phyloP scores from a whole-genome alignment of 2,329 filamentous ascomycete genomes.

The Diplodia sapinea region DNA sequence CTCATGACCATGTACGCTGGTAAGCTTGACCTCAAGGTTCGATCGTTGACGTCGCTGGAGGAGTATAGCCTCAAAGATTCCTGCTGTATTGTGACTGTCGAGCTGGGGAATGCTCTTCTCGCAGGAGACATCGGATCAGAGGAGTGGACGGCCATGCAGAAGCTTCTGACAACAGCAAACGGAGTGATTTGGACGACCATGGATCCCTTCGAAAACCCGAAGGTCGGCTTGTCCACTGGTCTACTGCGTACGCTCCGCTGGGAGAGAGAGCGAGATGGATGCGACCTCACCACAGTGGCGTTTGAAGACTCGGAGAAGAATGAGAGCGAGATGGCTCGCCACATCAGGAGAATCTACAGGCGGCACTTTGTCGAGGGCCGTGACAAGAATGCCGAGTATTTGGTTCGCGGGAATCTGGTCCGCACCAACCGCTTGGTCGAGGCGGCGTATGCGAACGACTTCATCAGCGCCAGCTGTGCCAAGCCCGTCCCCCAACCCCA shows the following conservation, averaged over 20 bases:
- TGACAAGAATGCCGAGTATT: constrained; percentile 17
- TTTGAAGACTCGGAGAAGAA: constrained; percentile 26
- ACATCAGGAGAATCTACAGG: constrained; percentile 20
- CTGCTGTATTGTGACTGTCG: constrained; percentile 9
- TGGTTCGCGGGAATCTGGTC: constrained; percentile 17
- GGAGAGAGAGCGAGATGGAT: constrained; percentile 16
- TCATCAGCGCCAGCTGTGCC: constrained; percentile 24
- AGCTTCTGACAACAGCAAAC: constrained; percentile 20
- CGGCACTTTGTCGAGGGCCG: constrained; percentile 17
- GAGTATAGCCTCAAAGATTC: constrained; percentile 5
- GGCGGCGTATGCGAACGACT: constrained; percentile 19
- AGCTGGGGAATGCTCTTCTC: constrained; percentile 4
- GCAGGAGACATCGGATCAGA: constrained; percentile 14
- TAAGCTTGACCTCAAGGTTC: constrained; percentile 14
- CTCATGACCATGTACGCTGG: constrained; percentile 33
- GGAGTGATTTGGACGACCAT: constrained; percentile 27
- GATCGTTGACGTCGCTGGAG: constrained; percentile 10
- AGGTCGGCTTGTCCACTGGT: constrained; percentile 24
- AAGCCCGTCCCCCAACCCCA: constrained; percentile 12
- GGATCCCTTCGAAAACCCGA: constrained; percentile 13
- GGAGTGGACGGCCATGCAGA: constrained; percentile 4
- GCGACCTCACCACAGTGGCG: neutral
- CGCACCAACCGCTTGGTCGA: constrained; percentile 20
- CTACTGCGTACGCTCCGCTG: constrained; percentile 26
- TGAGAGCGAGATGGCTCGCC: constrained; percentile 21